Percentiles rank a stretch among this genome's conserved stretches.
These are phyloP conservation scores for Plasmodium vivax DNA, from an alignment of 169 alveolate genomes.

Conservation along the genomic window DNA sequence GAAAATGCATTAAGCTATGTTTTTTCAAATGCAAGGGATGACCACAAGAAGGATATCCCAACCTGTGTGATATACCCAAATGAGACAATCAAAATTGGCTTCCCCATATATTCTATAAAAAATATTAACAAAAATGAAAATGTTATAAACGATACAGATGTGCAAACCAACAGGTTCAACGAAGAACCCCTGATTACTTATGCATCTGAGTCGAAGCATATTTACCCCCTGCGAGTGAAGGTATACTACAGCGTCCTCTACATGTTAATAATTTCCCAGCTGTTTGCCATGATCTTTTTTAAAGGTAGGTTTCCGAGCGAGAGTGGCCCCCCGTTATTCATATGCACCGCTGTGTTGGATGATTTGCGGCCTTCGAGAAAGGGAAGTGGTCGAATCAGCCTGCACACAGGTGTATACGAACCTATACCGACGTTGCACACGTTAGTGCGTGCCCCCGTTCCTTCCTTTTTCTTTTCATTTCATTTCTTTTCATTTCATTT, in stretches of 20 bases:
- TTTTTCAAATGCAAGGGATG: conserved; percentile 69
- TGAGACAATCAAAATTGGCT: conserved; percentile 54
- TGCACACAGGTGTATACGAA: neutral
- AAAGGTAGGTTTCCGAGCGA: conserved; percentile 9
- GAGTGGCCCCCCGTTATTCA: neutral
- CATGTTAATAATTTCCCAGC: neutral
- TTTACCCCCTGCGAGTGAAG: conserved; percentile 48
- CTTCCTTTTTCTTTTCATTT: neutral
- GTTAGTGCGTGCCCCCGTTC: neutral
- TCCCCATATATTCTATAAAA: conserved; percentile 61
- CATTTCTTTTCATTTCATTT: too few species aligned
- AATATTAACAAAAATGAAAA: conserved; percentile 71
- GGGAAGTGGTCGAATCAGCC: neutral
- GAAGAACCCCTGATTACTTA: conserved; percentile 68
- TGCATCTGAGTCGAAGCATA: conserved; percentile 60
- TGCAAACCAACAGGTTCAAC: conserved; percentile 39
- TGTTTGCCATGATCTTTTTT: conserved; percentile 34
- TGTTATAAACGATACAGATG: conserved; percentile 25
- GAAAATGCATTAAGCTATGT: conserved; percentile 75
- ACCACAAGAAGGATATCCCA: conserved; percentile 48
- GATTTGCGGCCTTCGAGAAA: neutral
- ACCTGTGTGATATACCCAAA: conserved; percentile 62
- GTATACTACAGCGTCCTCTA: conserved; percentile 32
- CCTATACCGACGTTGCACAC: neutral
- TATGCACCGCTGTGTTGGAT: neutral